Base-by-base conservation (phyloP, 306 rosid species). In the Hylodesmum podocarpum region DNA sequence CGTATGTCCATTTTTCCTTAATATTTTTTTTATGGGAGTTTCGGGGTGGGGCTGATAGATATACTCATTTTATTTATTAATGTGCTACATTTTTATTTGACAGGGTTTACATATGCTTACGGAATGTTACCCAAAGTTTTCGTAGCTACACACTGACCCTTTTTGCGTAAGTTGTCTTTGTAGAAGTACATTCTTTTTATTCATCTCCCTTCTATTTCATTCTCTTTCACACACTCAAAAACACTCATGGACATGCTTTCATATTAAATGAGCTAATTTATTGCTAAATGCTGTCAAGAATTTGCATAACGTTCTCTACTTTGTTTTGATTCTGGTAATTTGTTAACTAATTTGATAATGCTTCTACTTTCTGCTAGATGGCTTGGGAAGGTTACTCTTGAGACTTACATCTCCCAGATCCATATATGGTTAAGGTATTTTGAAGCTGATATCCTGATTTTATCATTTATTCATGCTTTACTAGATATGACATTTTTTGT, bases 361-460 rank as follows among this genome's bases (percentile, higher is more conserved):
- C 19, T 43, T 51, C 70, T 57, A 51, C 58, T 25, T 53, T 75
- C 62, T 78, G 41, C 58, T 84, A 95, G 99, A 75, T 95, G 99
- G 99, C 96, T 95, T 80, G 99, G 99, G 66, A 95, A 95, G 97
- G 65, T 95, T 63, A 92, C 99, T 4, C 85, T 95, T 81, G 99
- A 92, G 84, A 95, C 99, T 66, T 95, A 95, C 87, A 95, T 95
- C 83, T 90, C 96, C 49, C 99, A 95, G 80, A 82, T 95, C 87
- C 99, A 95, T 70, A 91, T 92, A 78, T 95, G 99, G 99, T 82
- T 95, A 80, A 92, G 99, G 99, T 94, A 93, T 25, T 49, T 43
- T 12, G 8, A 72, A 77, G 54, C 43, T 36, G 33, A 69, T 80
- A 46, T 39, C 31, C 61, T 75, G 36, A 77, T 50, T 77, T 41